Base-by-base conservation (phyloP, 2,329 filamentous ascomycete species). In the Pseudocercospora fuligena region DNA sequence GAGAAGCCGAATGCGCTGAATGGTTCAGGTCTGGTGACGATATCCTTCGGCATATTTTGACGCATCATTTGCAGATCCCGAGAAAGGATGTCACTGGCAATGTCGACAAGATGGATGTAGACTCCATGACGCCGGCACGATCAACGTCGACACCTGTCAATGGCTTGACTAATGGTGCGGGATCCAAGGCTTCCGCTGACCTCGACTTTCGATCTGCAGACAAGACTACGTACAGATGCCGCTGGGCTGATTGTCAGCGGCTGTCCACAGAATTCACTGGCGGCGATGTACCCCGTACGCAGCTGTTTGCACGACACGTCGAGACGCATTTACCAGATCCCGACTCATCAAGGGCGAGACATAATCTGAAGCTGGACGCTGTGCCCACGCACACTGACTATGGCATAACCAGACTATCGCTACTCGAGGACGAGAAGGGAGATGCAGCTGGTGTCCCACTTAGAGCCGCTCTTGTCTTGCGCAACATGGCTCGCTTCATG, bases 371-470 rank as follows among this genome's bases (percentile, higher is more conserved):
- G 36, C 66, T 69, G 7, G 66, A 70, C 33, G 64, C 31, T 33
- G 40, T 60, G 43, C 23, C 56, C 12, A 73, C 23, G 73, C 58
- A 58, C 12, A 29, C 61, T 21, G 54, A 62, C 6, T 60, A 58
- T 29, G 70, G 73, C 21, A 60, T 63, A n/a, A 69, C 69, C 33
- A 82, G 79, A 70, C 78, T 80, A 70, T 82, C 82, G 60, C 84
- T 83, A n/a, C 77, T 80, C 0, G 78, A 79, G 14, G 84, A 86
- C 68, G 84, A 86, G 70, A 75, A 77, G 4, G 76, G 75, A 29
- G 83, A 93, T 74, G 89, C 92, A 2, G 90, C 90, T 0, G 92
- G 92, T 5, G 89, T 94, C 40, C 91, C 92, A n/a, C 83, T 94
- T 6, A 92, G 90, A 63, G 90, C 91, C 2, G 89, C 91, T 14